Evolutionary conservation across 352 stramenopile species (phyloP), one percentile per base, ranked within the genome.

Genomic region (Phytophthora idaei): DNA sequence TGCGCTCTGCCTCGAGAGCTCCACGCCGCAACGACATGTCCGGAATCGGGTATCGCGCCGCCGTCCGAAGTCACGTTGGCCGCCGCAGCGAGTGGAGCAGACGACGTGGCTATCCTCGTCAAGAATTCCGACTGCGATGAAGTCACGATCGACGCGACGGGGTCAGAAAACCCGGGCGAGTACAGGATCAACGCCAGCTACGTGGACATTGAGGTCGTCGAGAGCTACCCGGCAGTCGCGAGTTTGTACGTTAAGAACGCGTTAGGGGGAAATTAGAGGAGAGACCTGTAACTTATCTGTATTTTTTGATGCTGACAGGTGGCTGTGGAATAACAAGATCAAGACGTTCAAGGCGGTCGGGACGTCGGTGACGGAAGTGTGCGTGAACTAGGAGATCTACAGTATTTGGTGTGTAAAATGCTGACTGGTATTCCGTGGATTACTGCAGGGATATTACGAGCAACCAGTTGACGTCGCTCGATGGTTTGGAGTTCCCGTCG

Each of bases 291-390:
- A 36, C 31, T 39, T 14, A 39, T 39, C 10, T 32, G 9, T n/a
- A 50, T 8, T 6, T 17, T 21, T 17, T 52, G 1, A 39, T 11
- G 21, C 14, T n/a, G 21, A 10, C 12, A 77, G 69, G 10, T 73
- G 68, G 51, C 67, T 78, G 10, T 81, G 73, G 73, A 73, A 83
- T 57, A 87, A 87, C 63, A 58, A 70, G 45, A 81, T 87, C 59
- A 73, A 63, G 50, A 60, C 61, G 45, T 81, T 81, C 44, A 71
- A 77, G 42, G 53, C 57, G 0, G 64, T 69, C 2, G 67, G 61
- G 17, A 75, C 67, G 3, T 80, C 51, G 1, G 62, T 84, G 56
- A 79, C 65, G 29, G 68, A 83, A 69, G 32, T 88, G 78, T 84
- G 69, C 42, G 75, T 70, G 15, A n/a, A 7, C 31, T 48, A 8